Conservation (phyloP, 2,329 filamentous ascomycete species). For the Phialophora chinensis region DNA sequence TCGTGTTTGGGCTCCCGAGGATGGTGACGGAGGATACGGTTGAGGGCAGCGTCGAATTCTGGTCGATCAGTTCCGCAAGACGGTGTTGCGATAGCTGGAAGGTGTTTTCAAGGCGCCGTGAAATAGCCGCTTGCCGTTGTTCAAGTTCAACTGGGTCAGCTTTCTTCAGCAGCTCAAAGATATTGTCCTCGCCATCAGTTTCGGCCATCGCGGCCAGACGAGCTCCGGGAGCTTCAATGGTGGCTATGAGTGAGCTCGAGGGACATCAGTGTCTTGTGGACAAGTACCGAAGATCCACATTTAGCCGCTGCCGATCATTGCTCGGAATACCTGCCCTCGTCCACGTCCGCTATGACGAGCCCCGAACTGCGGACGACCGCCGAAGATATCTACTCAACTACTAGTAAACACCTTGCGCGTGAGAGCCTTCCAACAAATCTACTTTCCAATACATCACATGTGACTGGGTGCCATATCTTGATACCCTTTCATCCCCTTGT, state of each 20-base stretch:
- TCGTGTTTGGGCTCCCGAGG: slow-evolving; percentile 81
- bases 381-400: not conserved
- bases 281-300: not conserved
- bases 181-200: slow-evolving; percentile 27
- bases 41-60: slow-evolving; percentile 85
- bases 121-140: slow-evolving; percentile 65
- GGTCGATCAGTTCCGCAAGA: slow-evolving; percentile 71
- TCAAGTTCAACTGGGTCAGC: slow-evolving; percentile 63
- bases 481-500: not conserved
- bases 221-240: slow-evolving; percentile 5
- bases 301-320: not conserved
- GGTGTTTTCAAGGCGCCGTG: slow-evolving; percentile 63
- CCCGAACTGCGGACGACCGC: not conserved
- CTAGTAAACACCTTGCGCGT: not conserved
- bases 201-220: slow-evolving; percentile 28
- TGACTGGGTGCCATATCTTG: not conserved
- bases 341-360: not conserved
- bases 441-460: not conserved
- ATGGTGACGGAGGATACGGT: slow-evolving; percentile 85
- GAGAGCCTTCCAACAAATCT: not conserved
- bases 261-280: not conserved
- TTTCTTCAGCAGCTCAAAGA: slow-evolving; percentile 36
- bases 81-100: slow-evolving; percentile 68
- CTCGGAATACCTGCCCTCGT: not conserved
- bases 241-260: slow-evolving; percentile 1